Percentiles rank a stretch among this genome's conserved stretches.
Evolutionary conservation across 805 yeast genomes (phyloP).

Genomic region (Candida taoyuanica): DNA sequence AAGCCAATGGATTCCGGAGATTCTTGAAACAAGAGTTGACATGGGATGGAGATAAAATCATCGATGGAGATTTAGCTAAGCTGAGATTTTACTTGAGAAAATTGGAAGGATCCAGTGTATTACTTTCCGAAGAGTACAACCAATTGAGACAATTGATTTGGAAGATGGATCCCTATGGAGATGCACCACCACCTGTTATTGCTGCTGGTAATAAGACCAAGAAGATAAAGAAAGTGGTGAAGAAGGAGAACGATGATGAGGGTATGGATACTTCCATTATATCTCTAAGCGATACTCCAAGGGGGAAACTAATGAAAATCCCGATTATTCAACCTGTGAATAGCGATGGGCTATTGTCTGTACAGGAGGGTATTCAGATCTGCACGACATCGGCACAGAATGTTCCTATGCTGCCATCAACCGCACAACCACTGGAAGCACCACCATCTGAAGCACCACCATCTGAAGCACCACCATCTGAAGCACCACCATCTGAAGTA

Average conservation of each 20-base stretch:
- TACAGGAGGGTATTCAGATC: no score
- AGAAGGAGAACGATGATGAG: background rate
- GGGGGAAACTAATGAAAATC: background rate
- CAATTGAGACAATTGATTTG: constrained; percentile 26
- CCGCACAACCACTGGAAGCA: background rate
- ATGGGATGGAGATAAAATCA: constrained; percentile 20
- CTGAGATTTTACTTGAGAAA: constrained; percentile 44
- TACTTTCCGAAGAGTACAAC: constrained; percentile 32
- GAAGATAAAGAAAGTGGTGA: constrained; percentile 8
- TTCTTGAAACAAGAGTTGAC: constrained; percentile 17
- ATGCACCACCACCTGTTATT: constrained; percentile 27
- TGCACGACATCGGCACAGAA: no score
- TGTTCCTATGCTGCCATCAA: background rate
- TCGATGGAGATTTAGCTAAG: constrained; percentile 22
- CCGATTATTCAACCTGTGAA: constrained; percentile 1
- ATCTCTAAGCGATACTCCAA: background rate
- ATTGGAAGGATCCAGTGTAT: constrained; percentile 39
- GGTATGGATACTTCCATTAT: background rate
- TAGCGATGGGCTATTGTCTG: background rate
- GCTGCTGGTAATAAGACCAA: constrained; percentile 22
- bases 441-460: background rate
- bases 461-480: background rate
- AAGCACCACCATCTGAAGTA: background rate
- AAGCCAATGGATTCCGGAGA: constrained; percentile 20
- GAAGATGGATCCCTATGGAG: constrained; percentile 24